Evolutionary conservation across 164 flowering plant genomes (phyloP), one percentile per base, ranked within the genome.

Genomic region (Chimonanthus salicifolius): DNA sequence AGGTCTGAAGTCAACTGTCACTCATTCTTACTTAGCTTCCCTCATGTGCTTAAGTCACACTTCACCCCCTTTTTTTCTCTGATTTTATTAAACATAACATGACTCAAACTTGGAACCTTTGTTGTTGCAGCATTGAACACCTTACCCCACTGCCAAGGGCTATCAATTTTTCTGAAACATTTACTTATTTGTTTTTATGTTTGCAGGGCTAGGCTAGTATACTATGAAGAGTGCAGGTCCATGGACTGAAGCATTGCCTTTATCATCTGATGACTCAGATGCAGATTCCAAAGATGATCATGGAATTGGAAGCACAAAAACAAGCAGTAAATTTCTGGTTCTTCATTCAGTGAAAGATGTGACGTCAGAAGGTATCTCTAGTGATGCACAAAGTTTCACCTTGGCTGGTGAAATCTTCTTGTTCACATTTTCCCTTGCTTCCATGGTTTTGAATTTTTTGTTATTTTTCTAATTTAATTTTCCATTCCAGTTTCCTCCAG

Each of bases 201-300:
- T 33, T 33, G 33, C 33, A 33, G 33, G 33, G 33, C 33, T 33
- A 33, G 60, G 4, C 60, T 10, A 4, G 11, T 54, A 13, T 7
- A 54, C 58, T n/a, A 54, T 54, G 60, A 54, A 8, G n/a, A 54
- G 60, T 54, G 60, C 60, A 54, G 60, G 60, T 11, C 16, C 60
- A 54, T 54, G 60, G 60, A 5, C 15, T 54, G 60, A 54, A 54
- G 60, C 60, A 54, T 13, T 54, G 4, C 16, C 60, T 54, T 54
- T 54, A 54, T 54, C 60, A 54, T 54, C 60, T 54, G 60, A 54
- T 54, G 60, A 54, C 60, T 54, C 60, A 54, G 60, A 54, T 54
- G 13, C 60, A 9, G 60, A 54, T 54, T 54, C 60, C 60, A 54
- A 54, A 54, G 60, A 3, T 54, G 60, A 9, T 33, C 33, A 33